Evolutionary conservation across 1,139 yeast species (phyloP), one percentile per base, ranked within the genome.

Genomic region (Scheffersomyces insectosa): DNA sequence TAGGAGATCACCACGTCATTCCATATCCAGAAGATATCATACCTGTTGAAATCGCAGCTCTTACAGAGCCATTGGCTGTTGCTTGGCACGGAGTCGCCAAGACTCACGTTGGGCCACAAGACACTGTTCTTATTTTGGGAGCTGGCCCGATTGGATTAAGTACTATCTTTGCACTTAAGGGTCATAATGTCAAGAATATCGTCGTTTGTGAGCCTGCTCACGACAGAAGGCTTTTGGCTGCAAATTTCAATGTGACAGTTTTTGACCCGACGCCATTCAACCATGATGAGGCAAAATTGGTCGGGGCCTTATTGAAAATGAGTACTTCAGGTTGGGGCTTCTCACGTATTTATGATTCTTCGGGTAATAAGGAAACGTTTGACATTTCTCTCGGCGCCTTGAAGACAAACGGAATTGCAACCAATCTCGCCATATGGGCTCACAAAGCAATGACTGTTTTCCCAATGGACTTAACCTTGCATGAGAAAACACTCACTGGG

Each of bases 91-190:
- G 80, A 4, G 75, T 72, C 5, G 58, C 66, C 39, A 62, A 68
- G 4, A 61, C 79, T 0, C 56, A 58, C 8, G 65, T 72, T 43
- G 47, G 59, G 44, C 56, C 54, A n/a, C 84, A 83, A 27, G 68
- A 72, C 33, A 63, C 74, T 11, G 84, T 81, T 3, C 57, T 81
- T 30, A 76, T 82, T 36, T 59, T 81, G 3, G 85, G 86, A 31
- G 80, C 82, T 39, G 87, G 87, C 5, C 85, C 86, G 27, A 81
- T 82, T 55, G 87, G 87, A 1, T 60, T 81, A 34, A 79, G 82
- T 20, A 72, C 82, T 1, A 66, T 80, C 28, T 61, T 80, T 39
- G 84, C 84, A 1, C 65, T 82, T 37, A 75, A 79, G 48, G 86
- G 83, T 8, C 75, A 75, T 47, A 72, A 77, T 25, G 83, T 82